Evolutionary conservation across 371 early-diverging fungal genomes (phyloP).

Genomic region (Circinella umbellata): DNA sequence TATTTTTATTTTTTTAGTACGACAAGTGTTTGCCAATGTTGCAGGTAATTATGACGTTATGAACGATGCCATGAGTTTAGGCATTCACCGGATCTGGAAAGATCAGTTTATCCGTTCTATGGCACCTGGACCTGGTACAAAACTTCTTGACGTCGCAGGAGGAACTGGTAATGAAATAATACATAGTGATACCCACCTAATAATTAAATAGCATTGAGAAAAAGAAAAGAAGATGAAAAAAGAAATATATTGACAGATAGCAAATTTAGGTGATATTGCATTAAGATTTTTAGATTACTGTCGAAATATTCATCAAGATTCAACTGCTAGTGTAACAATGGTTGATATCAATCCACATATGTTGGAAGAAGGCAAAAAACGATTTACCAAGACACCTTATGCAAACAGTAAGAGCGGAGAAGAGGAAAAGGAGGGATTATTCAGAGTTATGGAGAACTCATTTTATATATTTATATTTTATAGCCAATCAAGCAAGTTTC

Average conservation of each 20-base stretch:
- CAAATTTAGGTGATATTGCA: slow-evolving; percentile 87
- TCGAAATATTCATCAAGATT: slow-evolving; percentile 67
- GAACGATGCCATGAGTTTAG: slow-evolving; percentile 97
- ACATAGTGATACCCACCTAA: too few relatives aligned
- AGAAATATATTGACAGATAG: neutral
- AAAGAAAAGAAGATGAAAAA: neutral
- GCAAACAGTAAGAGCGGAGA: slow-evolving; percentile 53
- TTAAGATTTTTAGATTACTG: slow-evolving; percentile 89
- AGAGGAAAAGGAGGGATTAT: too few relatives aligned
- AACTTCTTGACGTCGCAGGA: slow-evolving; percentile 95
- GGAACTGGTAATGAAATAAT: slow-evolving; percentile 77
- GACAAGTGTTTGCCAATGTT: slow-evolving; percentile 90
- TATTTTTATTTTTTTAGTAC: slow-evolving; percentile 65
- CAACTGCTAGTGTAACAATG: slow-evolving; percentile 80
- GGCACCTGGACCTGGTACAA: slow-evolving; percentile 86
- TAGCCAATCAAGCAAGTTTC: slow-evolving; percentile 69
- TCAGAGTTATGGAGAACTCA: neutral
- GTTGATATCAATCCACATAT: slow-evolving; percentile 96
- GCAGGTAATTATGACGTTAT: slow-evolving; percentile 95
- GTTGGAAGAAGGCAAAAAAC: slow-evolving; percentile 88
- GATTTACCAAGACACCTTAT: slow-evolving; percentile 69
- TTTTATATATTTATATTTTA: neutral
- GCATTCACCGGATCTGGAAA: slow-evolving; percentile 42
- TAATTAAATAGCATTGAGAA: too few relatives aligned
- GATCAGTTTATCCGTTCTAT: slow-evolving; percentile 55